phyloP scores from a whole-genome alignment of 768 basidiomycete genomes.

The Hirschioporus abietinus region DNA sequence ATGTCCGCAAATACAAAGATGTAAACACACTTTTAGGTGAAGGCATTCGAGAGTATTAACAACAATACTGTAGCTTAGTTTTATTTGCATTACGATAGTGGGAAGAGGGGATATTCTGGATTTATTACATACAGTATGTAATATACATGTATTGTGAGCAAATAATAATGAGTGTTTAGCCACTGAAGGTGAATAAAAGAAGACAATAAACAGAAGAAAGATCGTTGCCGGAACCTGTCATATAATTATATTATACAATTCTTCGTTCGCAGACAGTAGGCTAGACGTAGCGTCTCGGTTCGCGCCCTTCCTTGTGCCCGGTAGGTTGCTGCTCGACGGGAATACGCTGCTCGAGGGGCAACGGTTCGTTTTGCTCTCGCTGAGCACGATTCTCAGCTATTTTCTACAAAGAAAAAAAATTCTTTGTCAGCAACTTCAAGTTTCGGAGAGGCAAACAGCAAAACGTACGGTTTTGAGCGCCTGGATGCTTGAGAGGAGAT shows the following conservation, averaged over 20 bases:
- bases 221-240: slow-evolving; percentile 19
- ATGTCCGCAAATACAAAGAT: no score
- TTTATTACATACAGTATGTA: no score
- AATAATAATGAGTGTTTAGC: slow-evolving; percentile 7
- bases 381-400: slow-evolving; percentile 22
- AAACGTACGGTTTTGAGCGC: slow-evolving; percentile 52
- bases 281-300: slow-evolving; percentile 23
- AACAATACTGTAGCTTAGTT: no score
- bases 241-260: slow-evolving; percentile 16
- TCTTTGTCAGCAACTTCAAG: background rate
- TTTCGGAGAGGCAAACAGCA: background rate
- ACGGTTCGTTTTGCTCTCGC: slow-evolving; percentile 16
- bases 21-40: no score
- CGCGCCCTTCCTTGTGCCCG: slow-evolving; percentile 41
- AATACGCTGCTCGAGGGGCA: background rate
- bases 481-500: slow-evolving; percentile 51
- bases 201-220: slow-evolving; percentile 13
- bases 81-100: no score
- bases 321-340: slow-evolving; percentile 32
- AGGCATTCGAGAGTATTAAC: no score
- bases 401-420: slow-evolving; percentile 22
- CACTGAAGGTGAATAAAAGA: slow-evolving; percentile 25
- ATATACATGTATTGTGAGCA: background rate
- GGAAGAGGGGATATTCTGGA: no score
- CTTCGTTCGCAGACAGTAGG: no score